Base-by-base conservation (phyloP, 2,329 filamentous ascomycete genomes). In the Davidsoniella virescens region DNA sequence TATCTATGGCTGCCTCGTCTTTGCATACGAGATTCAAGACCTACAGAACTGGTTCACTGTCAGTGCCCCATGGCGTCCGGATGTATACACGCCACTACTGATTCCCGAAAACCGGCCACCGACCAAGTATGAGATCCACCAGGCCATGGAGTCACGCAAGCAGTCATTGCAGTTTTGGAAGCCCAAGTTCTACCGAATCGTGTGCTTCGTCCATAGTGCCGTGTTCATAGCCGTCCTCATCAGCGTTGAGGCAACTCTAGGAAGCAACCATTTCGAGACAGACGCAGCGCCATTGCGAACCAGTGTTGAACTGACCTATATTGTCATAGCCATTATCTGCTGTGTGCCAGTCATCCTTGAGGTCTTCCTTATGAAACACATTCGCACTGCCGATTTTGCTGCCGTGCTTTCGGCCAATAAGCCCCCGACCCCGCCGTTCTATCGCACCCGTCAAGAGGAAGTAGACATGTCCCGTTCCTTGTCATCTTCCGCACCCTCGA, bases 31-130 rank as follows among this genome's bases (percentile, higher is more conserved):
- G 7, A 16, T 49, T 2, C 23, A 26, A 8, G 17, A 39, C 16
- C 23, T 49, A 10, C n/a, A 23, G 12, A 49, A 49, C n/a, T 49
- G 47, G 47, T 49, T 49, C 37, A 43, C 38, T 10, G 25, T 40
- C 5, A 18, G n/a, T 41, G 10, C 47, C n/a, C 47, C 47, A 12
- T 49, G 47, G 47, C 47, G 47, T 14, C 38, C 47, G 1, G 38
- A 43, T 23, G 47, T 49, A 4, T 40, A 41, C 39, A 37, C 47
- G 5, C 47, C 47, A 14, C 47, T 49, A 18, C 47, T 49, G 20
- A 49, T 49, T 23, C 37, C 38, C 16, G 37, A 41, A 16, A 49
- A 49, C 47, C 38, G 47, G 5, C 47, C 37, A 18, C 47, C 47
- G 16, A 25, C 25, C 36, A 42, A 42, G 14, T 10, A 17, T 17